Base-by-base conservation (phyloP, 192 early-diverging fungal genomes). In the Rhizophagus clarus region DNA sequence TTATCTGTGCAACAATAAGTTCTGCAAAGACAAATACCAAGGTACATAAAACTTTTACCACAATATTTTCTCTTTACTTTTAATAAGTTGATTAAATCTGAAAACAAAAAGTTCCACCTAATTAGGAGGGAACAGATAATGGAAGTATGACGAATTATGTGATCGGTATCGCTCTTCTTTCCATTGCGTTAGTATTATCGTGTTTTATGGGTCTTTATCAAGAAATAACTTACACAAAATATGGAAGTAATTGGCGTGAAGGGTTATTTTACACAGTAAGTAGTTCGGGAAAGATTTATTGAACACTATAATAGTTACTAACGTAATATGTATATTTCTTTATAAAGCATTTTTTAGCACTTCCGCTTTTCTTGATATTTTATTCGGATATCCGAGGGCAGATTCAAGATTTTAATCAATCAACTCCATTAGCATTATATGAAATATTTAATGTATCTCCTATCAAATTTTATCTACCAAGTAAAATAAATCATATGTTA, bases 231-330 rank as follows among this genome's bases (percentile, higher is more conserved):
- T 96, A 96, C 77, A 79, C 84, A 14, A 90, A 86, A 61, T 96
- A 94, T 66, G 93, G 94, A 22, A 89, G 91, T 34, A 88, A 92
- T 67, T 97, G 96, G 96, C 87, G 91, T 22, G 96, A 97, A 81
- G 95, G 94, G 1, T 84, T 97, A 24, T 97, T 97, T 81, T 97
- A 97, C 76, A 92, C 90, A 7, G 90, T 91, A 84, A 81, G 84
- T 72, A 69, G 29, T 47, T 68, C 70, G 5, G 5, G 37, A 24
- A 61, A 2, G 47, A 72, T 14, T 2, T 1, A 15, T 42, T 72
- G 14, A 11, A 69, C 20, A 31, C 61, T 28, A 29, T 61, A 42
- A 56, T 29, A 26, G 31, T 24, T 31, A 20, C 79, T 3, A 37
- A 6, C 28, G 31, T 28, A 0, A 73, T 77, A 56, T 76, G 42